Conservation (phyloP, 495 filamentous ascomycete genomes). For the Apiosordaria backusii region DNA sequence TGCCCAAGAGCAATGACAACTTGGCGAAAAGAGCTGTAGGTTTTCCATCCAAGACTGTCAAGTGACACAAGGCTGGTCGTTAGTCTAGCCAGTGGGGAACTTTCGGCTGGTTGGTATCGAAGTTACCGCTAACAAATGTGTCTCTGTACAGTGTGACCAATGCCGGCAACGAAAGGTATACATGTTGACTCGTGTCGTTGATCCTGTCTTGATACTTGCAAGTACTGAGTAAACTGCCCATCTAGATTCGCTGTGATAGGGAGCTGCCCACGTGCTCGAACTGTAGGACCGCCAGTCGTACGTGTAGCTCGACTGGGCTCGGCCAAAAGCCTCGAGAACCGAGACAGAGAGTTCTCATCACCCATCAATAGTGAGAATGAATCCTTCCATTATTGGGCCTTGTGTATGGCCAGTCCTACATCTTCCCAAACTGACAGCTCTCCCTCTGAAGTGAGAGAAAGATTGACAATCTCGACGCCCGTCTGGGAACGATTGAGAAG, state of each 20-base stretch:
- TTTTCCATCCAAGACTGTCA: neutral
- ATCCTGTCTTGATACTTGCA: too few species aligned
- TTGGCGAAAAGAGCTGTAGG: conserved; percentile 17
- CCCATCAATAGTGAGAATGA: conserved; percentile 59
- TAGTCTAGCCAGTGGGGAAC: neutral
- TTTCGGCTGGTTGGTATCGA: neutral
- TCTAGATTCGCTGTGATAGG: conserved; percentile 65
- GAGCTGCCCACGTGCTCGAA: conserved; percentile 59
- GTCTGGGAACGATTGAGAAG: conserved; percentile 56
- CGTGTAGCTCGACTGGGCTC: conserved; percentile 56
- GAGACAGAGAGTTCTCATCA: conserved; percentile 62
- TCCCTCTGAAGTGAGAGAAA: conserved; percentile 55
- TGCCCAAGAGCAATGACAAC: neutral
- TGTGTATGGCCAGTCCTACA: neutral
- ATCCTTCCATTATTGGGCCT: neutral
- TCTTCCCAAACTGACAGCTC: neutral
- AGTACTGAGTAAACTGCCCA: conserved; percentile 7
- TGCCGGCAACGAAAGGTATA: conserved; percentile 34
- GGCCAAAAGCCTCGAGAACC: conserved; percentile 57
- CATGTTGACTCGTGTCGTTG: neutral
- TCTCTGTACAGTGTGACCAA: conserved; percentile 29
- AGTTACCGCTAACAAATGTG: neutral
- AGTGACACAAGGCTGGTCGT: neutral
- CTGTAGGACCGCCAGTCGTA: conserved; percentile 56
- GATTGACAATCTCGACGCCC: conserved; percentile 63